Evolutionary conservation across 179 eudicot species (phyloP).

Genomic region (Pouteria campechiana): DNA sequence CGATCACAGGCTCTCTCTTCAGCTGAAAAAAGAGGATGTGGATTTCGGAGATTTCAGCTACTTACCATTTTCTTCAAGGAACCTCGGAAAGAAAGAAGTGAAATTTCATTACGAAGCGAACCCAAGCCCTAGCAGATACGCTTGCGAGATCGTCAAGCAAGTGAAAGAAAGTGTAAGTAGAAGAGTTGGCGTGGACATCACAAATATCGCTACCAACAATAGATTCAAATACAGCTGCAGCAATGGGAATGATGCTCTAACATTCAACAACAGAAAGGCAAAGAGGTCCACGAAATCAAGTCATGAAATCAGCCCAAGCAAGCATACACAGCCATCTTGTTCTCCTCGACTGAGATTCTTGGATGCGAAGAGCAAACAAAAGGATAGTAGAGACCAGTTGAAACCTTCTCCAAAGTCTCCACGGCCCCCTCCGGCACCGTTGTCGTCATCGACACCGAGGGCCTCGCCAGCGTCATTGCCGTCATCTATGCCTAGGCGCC

Average conservation of each 20-base stretch:
- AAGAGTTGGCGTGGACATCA: conserved; percentile 61
- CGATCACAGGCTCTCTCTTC: conserved; percentile 59
- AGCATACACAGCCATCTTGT: conserved; percentile 6
- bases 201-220: conserved; percentile 29
- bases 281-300: background rate
- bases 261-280: conserved; percentile 14
- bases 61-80: conserved; percentile 20
- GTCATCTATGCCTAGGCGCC: too few species aligned
- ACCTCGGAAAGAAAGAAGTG: conserved; percentile 14
- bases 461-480: background rate
- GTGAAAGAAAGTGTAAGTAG: conserved; percentile 53
- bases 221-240: conserved; percentile 18
- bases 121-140: conserved; percentile 44
- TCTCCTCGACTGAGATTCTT: conserved; percentile 18
- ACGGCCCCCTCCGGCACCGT: background rate
- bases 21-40: conserved; percentile 48
- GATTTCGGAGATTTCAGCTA: conserved; percentile 14
- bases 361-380: conserved; percentile 11
- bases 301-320: conserved; percentile 1
- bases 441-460: background rate
- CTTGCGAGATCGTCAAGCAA: conserved; percentile 58
- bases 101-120: conserved; percentile 16
- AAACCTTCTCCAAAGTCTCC: conserved; percentile 4
- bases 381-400: background rate
- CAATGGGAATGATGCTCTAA: conserved; percentile 28